Conservation (phyloP, 495 filamentous ascomycete genomes). For the Annulohypoxylon maeteangense region DNA sequence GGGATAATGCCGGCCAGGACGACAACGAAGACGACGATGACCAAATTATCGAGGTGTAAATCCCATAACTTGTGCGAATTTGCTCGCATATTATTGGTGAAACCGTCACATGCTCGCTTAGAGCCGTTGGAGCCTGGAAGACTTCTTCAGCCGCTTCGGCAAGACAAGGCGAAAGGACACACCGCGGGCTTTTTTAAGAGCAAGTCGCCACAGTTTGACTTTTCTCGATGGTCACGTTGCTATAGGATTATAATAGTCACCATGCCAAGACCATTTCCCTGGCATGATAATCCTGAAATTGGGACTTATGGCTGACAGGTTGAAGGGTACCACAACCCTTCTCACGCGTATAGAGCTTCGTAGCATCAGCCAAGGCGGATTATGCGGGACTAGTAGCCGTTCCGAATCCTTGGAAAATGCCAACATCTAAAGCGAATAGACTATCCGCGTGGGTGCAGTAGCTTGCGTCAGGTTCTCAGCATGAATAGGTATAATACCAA, state of each 20-base stretch:
- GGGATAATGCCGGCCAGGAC: conserved; percentile 71
- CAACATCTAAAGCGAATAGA: conserved; percentile 2
- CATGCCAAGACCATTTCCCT: not conserved
- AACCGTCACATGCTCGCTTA: conserved; percentile 2
- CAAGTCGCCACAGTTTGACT: conserved; percentile 1
- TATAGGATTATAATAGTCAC: conserved; percentile 3
- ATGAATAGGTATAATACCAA: conserved; percentile 25
- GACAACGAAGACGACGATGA: conserved; percentile 60
- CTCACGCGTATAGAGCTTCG: not conserved
- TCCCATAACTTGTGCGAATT: conserved; percentile 1
- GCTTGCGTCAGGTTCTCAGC: conserved; percentile 2
- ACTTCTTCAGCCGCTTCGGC: conserved; percentile 22
- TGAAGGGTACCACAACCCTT: not conserved
- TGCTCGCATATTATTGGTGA: conserved; percentile 12
- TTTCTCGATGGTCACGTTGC: conserved; percentile 1
- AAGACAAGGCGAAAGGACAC: conserved; percentile 1
- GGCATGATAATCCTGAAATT: conserved; percentile 13
- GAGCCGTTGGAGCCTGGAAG: not conserved
- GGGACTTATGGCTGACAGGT: conserved; percentile 18
- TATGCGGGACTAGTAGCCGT: conserved; percentile 15
- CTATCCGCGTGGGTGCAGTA: conserved; percentile 1
- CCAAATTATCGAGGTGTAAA: conserved; percentile 58
- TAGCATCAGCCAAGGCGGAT: conserved; percentile 36
- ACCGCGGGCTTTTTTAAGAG: conserved; percentile 6
- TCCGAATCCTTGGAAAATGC: conserved; percentile 3